Base-by-base conservation (phyloP, 1,284 basidiomycete genomes). In the Prillingera fragicola region DNA sequence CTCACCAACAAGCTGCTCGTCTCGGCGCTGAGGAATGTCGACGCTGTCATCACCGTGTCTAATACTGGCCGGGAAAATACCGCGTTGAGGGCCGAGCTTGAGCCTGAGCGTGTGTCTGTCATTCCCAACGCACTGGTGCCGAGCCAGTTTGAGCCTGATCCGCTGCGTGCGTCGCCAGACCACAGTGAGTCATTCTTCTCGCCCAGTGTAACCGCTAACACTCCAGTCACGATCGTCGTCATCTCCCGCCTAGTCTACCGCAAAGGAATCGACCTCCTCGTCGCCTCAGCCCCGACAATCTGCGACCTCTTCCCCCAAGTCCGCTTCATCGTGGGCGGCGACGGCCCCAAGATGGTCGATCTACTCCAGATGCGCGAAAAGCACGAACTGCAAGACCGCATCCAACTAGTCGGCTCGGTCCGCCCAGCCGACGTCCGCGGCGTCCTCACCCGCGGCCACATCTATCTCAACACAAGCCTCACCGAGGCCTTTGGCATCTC, bases 401-500 rank as follows among this genome's bases (percentile, higher is more conserved):
- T 99, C 25, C 81, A 87, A 55, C 76, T 98, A 0, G 77, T 96
- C 0, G 95, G 95, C 0, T 75, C 83, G 2, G 79, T 98, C 4
- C 76, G 78, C 9, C 87, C 85, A 45, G 79, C 79, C 21, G 84
- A 94, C 45, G 95, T 96, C 15, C 79, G 80, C 36, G 77, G 80
- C n/a, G 87, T 96, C 18, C 78, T 98, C 17, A 74, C 77, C 8
- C 79, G 82, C 37, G 91, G 92, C 0, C 78, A 88, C 8, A 92
- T 99, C 52, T 97, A 88, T 71, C 78, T 98, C 73, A 95, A 94
- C 65, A 94, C 94, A 0, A 92, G 88, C 0, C 77, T 99, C 17
- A 99, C 94, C 1, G 94, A 99, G 68, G 81, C 95, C 0, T 99
- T 99, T 60, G 94, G 95, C 0, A 98, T 94, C 53, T 85, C 86